phyloP scores from a whole-genome alignment of 345 rosid species.

The Eucalyptus brandiana region DNA sequence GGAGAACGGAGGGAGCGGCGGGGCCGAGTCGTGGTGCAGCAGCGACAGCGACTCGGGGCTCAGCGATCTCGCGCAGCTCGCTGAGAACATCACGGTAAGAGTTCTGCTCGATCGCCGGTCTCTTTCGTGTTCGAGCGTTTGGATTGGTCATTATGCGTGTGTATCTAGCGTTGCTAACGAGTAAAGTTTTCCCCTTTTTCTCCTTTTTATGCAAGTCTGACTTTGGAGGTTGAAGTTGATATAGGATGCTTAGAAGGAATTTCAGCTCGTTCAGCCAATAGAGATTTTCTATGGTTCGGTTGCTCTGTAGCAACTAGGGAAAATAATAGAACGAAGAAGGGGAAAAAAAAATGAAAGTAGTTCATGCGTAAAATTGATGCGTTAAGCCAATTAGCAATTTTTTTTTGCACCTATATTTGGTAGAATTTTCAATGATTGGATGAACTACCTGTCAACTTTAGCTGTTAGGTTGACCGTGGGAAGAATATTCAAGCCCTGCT shows the following conservation, averaged over 20 bases:
- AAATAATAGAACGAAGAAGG: not conserved
- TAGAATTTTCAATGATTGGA: not conserved
- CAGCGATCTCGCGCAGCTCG: constrained; percentile 60
- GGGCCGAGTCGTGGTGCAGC: constrained; percentile 58
- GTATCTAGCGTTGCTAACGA: not conserved
- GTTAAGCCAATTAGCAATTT: not conserved
- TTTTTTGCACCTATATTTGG: not conserved
- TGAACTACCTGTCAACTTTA: not conserved
- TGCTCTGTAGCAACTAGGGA: not conserved
- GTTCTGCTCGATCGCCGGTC: not conserved
- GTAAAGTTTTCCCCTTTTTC: not conserved
- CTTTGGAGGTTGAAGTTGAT: not conserved
- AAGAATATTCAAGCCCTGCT: not conserved
- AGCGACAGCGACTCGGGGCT: constrained; percentile 82
- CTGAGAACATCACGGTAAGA: constrained; percentile 63
- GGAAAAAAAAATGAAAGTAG: not conserved
- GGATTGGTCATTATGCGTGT: not conserved
- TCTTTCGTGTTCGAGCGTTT: not conserved
- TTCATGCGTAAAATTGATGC: not conserved
- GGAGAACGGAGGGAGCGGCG: constrained; percentile 59
- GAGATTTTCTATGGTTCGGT: not conserved
- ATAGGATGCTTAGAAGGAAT: not conserved
- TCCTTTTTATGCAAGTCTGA: not conserved
- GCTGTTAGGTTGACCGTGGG: not conserved
- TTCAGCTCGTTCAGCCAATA: not conserved